Evolutionary conservation across 2,329 filamentous ascomycete genomes (phyloP).

Genomic region (Cercospora sp.): DNA sequence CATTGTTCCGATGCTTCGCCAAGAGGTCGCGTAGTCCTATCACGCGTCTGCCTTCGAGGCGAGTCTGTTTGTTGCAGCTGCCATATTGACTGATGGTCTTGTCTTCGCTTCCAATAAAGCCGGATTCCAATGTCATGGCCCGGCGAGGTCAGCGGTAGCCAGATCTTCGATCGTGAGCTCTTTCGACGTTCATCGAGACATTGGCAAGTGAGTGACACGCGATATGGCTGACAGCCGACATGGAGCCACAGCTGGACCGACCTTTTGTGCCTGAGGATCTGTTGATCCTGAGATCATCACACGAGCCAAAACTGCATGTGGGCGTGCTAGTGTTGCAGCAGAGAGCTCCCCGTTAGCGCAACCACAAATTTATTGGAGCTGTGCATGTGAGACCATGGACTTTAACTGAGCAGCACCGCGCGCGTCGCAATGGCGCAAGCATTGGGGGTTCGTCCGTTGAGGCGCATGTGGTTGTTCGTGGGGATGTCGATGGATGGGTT

Average conservation of each 20-base stretch:
- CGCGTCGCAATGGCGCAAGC: not conserved
- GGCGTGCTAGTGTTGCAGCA: not conserved
- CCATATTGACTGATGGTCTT: not conserved
- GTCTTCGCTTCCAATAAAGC: not conserved
- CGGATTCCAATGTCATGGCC: not conserved
- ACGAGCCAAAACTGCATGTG: not conserved
- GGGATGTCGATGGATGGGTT: not conserved
- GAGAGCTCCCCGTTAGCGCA: not conserved
- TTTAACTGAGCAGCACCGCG: not conserved
- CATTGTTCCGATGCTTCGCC: not conserved
- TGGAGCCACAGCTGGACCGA: not conserved
- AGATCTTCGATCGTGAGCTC: not conserved
- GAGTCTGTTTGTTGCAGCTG: not conserved
- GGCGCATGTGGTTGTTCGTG: not conserved
- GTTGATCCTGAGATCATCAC: not conserved
- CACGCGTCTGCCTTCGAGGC: not conserved
- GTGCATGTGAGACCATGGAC: not conserved
- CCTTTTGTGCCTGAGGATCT: constrained; percentile 4
- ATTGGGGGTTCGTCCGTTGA: not conserved
- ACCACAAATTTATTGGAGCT: not conserved
- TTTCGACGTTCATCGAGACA: not conserved
- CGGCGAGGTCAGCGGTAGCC: not conserved
- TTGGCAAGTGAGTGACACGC: not conserved
- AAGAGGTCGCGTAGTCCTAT: not conserved
- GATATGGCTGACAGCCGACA: constrained; percentile 3